Percentiles rank a stretch among this genome's conserved stretches.
Conservation (phyloP, 208 protist genomes). For the Naegleria fowleri region DNA sequence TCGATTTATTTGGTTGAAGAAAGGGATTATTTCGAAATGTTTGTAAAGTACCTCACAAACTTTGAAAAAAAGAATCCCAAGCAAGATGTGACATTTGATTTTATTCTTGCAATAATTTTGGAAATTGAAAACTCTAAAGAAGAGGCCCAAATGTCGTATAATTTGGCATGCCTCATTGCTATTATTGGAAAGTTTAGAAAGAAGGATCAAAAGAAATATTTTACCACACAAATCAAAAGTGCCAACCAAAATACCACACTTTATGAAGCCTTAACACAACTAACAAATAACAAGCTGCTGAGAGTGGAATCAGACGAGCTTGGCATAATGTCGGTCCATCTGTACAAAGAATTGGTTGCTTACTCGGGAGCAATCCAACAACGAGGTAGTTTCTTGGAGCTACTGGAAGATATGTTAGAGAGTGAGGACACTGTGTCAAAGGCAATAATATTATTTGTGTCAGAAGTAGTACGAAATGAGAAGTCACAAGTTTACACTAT, state of each 20-base stretch:
- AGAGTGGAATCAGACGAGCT: background rate
- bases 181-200: background rate
- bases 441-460: background rate
- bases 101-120: background rate
- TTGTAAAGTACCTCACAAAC: background rate
- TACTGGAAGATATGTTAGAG: background rate
- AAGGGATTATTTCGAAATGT: background rate
- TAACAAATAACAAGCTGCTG: background rate
- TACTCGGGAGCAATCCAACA: background rate
- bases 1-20: background rate
- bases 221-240: background rate
- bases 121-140: background rate
- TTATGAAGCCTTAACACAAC: background rate
- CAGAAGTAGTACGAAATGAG: background rate
- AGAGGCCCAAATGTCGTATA: background rate
- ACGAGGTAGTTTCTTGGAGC: background rate
- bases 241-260: background rate
- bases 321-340: background rate
- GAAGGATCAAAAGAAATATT: background rate
- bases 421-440: background rate
- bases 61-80: background rate
- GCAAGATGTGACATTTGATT: background rate
- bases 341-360: background rate
- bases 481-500: background rate
- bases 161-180: background rate